Conservation (phyloP, 768 basidiomycete genomes). For the Macrocybe gigantea region DNA sequence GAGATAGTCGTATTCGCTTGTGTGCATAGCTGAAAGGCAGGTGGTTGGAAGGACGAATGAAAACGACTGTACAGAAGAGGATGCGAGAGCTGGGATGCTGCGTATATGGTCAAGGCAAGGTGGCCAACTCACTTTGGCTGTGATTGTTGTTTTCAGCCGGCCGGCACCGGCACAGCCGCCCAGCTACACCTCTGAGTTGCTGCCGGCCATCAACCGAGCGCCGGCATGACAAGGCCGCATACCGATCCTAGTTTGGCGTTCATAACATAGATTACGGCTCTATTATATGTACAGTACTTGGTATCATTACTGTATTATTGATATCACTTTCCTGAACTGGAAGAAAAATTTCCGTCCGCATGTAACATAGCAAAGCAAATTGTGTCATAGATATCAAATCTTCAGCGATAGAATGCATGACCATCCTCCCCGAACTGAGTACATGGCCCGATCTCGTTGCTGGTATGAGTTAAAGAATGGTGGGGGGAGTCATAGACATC, state of each 20-base stretch:
- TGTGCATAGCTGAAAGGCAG: constrained; percentile 53
- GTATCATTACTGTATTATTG: too few species aligned
- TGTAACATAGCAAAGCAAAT: neutral
- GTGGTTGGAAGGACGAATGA: constrained; percentile 7
- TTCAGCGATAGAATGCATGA: constrained; percentile 28
- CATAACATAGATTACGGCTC: too few species aligned
- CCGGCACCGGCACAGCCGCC: too few species aligned
- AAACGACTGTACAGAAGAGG: neutral
- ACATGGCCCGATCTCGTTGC: constrained; percentile 32
- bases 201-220: too few species aligned
- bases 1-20: constrained; percentile 92
- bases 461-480: constrained; percentile 23
- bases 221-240: too few species aligned
- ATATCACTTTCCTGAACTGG: too few species aligned
- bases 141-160: neutral
- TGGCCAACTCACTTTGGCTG: neutral
- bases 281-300: too few species aligned
- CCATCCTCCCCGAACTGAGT: constrained; percentile 41
- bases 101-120: neutral
- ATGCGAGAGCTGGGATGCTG: too few species aligned
- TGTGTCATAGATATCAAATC: neutral
- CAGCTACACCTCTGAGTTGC: too few species aligned
- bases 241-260: too few species aligned
- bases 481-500: constrained; percentile 18
- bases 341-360: neutral